Evolutionary conservation across 2,329 filamentous ascomycete species (phyloP).

Genomic region (Meredithiella fracta): DNA sequence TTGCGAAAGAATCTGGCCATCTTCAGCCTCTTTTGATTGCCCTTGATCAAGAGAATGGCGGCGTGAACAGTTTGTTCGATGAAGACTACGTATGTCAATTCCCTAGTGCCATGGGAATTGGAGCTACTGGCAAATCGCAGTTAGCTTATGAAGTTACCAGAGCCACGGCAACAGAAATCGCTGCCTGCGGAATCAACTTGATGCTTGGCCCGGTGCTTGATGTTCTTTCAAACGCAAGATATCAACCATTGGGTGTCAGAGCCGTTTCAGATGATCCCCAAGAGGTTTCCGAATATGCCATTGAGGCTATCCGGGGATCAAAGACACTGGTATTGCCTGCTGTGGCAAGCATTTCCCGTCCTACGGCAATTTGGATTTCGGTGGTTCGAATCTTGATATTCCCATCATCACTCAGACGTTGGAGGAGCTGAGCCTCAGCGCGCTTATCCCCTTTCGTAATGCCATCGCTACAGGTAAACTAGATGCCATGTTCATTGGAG

Average conservation of each 20-base stretch:
- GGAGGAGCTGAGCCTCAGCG: slow-evolving; percentile 82
- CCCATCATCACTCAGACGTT: slow-evolving; percentile 91
- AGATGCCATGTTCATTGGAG: slow-evolving; percentile 91
- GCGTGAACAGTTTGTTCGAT: slow-evolving; percentile 91
- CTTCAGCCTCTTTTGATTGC: slow-evolving; percentile 78
- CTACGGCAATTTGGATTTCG: slow-evolving; percentile 86
- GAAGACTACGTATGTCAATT: slow-evolving; percentile 93
- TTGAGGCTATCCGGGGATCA: slow-evolving; percentile 86
- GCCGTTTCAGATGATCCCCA: slow-evolving; percentile 87
- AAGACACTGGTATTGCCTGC: slow-evolving; percentile 73
- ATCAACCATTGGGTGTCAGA: slow-evolving; percentile 77
- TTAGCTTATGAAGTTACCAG: slow-evolving; percentile 82
- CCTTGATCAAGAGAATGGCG: slow-evolving; percentile 93
- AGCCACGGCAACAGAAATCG: slow-evolving; percentile 81
- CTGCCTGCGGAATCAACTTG: slow-evolving; percentile 86
- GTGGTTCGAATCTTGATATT: slow-evolving; percentile 79
- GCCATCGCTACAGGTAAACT: slow-evolving; percentile 67
- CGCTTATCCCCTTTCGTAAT: slow-evolving; percentile 79
- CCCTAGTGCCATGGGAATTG: slow-evolving; percentile 89
- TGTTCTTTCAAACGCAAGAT: slow-evolving; percentile 81
- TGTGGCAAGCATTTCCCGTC: slow-evolving; percentile 95
- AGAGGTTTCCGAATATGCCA: slow-evolving; percentile 82
- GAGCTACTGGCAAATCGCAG: slow-evolving; percentile 74
- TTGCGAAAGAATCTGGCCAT: slow-evolving; percentile 80
- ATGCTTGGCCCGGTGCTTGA: slow-evolving; percentile 89